phyloP scores from a whole-genome alignment of 1,139 yeast genomes.

The Magnusiomyces ingens region DNA sequence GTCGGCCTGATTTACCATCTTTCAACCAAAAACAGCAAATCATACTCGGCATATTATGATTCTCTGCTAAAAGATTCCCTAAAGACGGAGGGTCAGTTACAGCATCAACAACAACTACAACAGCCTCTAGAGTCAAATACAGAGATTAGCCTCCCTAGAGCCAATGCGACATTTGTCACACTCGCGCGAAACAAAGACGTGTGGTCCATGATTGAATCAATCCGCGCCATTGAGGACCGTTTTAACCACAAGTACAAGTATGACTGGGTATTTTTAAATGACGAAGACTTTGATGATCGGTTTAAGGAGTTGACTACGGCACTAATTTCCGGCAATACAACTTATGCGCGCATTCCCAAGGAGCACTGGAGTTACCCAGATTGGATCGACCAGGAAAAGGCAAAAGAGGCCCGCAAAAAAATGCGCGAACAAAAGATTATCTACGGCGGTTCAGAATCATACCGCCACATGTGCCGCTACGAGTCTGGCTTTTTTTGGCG shows the following conservation, averaged over 20 bases:
- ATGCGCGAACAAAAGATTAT: conserved; percentile 47
- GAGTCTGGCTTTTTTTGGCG: conserved; percentile 90
- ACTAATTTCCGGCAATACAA: conserved; percentile 53
- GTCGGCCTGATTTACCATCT: conserved; percentile 35
- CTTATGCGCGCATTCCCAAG: conserved; percentile 58
- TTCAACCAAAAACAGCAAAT: conserved; percentile 26
- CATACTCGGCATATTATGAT: conserved; percentile 5
- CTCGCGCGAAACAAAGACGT: conserved; percentile 68
- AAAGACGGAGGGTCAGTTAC: background rate
- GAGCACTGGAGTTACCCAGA: conserved; percentile 78
- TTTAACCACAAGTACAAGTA: conserved; percentile 61
- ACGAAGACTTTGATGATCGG: conserved; percentile 49
- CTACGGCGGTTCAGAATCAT: conserved; percentile 62
- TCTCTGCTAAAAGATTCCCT: no score
- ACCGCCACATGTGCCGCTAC: conserved; percentile 87
- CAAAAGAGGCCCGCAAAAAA: conserved; percentile 45
- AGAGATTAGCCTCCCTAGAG: conserved; percentile 26
- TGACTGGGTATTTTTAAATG: conserved; percentile 73
- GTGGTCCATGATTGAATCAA: conserved; percentile 49
- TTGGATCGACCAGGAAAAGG: conserved; percentile 56
- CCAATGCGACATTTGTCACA: conserved; percentile 65
- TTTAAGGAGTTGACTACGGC: conserved; percentile 44
- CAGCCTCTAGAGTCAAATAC: background rate
- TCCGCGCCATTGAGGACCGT: conserved; percentile 60
- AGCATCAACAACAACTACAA: background rate